Base-by-base conservation (phyloP, 495 filamentous ascomycete genomes). In the Neurospora intermedia region DNA sequence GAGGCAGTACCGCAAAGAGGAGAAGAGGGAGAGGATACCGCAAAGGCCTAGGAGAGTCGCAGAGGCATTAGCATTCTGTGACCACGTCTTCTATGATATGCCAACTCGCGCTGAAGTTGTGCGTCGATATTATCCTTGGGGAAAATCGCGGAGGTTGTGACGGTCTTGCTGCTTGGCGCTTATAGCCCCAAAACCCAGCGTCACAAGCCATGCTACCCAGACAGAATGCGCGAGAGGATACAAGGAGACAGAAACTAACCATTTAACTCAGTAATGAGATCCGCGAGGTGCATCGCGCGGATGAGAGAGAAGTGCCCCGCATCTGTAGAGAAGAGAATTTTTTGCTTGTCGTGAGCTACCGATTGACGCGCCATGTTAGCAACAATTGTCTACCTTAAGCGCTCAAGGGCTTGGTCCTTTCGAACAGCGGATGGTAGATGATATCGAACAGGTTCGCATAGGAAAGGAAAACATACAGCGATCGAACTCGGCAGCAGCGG, bases 231-330 rank as follows among this genome's bases (percentile, higher is more conserved):
- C 27, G 27, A 1, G 15, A 38, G 27, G 6, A 18, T 27, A 66
- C 13, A 27, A 66, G 8, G 27, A 66, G 13, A 66, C 15, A 66
- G 15, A 38, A 62, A 45, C 77, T 43, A 86, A 97, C 94, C 94
- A 82, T 99, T 99, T 62, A 98, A 83, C 79, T 96, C 94, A 38
- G 96, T 99, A 77, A 99, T 97, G 54, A 96, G 85, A 83, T 99
- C 96, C 20, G 96, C 96, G 73, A 98, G 88, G 79, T 99, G 96
- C 74, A 98, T 86, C 73, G 94, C 93, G 80, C 91, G 93, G 73
- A 89, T 78, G 74, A 89, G 81, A 35, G 85, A 85, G 80, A 89
- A 89, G 79, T 97, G 94, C 31, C 93, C 93, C 41, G 88, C 87
- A 69, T 93, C 88, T 71, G 89, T 83, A 38, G 88, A 88, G 66